Percentiles rank a stretch among this genome's conserved stretches.
These are phyloP conservation scores for Luvunga scandens DNA, from an alignment of 345 rosid species.

Conservation along the genomic window DNA sequence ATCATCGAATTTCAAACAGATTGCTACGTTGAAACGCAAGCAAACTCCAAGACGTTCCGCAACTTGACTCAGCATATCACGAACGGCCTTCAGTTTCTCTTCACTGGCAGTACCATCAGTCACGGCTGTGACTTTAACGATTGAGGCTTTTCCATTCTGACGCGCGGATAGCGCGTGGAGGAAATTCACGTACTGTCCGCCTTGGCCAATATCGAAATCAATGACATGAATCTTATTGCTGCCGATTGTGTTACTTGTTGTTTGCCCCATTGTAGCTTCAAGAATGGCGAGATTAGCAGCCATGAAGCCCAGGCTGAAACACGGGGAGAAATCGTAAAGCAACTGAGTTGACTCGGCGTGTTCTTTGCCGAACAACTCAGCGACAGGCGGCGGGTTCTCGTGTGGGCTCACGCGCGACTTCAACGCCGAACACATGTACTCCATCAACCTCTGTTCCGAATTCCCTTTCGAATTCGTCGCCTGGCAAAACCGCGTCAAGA, in stretches of 20 bases:
- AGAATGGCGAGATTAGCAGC: conserved; percentile 87
- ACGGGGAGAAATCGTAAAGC: conserved; percentile 71
- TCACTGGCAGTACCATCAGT: conserved; percentile 40
- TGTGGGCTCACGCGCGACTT: conserved; percentile 49
- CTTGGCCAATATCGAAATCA: conserved; percentile 83
- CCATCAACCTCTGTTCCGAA: conserved; percentile 73
- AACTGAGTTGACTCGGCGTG: conserved; percentile 53
- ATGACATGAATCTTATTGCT: conserved; percentile 54
- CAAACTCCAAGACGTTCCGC: conserved; percentile 44
- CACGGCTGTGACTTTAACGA: conserved; percentile 72
- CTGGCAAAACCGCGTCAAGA: conserved; percentile 53
- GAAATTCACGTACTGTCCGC: conserved; percentile 68
- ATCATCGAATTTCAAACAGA: conserved; percentile 41
- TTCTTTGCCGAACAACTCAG: conserved; percentile 58
- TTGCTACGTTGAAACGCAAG: conserved; percentile 47
- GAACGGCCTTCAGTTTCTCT: conserved; percentile 45
- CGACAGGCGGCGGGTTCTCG: conserved; percentile 50
- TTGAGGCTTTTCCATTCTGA: conserved; percentile 26
- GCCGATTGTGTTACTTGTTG: background rate
- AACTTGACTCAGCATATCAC: conserved; percentile 39
- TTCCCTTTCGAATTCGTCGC: conserved; percentile 47
- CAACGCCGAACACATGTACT: conserved; percentile 58
- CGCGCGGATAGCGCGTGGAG: conserved; percentile 66
- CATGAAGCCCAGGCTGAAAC: conserved; percentile 79
- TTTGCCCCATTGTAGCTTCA: conserved; percentile 50